Base-by-base conservation (phyloP, 2,329 filamentous ascomycete species). In the Aspergillus carbonarius region DNA sequence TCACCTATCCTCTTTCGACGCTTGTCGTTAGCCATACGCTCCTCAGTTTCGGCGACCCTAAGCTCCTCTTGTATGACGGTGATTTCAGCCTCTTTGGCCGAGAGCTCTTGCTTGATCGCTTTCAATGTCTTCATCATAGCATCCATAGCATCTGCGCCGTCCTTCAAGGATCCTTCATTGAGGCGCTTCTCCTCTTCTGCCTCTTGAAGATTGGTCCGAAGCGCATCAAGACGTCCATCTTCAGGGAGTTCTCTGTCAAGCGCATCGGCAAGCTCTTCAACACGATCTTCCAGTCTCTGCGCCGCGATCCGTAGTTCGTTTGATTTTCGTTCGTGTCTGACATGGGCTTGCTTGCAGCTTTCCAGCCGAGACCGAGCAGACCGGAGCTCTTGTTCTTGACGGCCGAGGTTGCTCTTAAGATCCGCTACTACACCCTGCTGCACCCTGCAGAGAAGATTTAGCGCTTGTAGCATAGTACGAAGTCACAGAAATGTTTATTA, bases 241-340 rank as follows among this genome's bases (percentile, higher is more conserved):
- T 86, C 85, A 3, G 88, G 79, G 52, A 75, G 77, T 57, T 84
- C 81, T 56, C 76, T 78, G 18, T 85, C 83, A 44, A 87, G 77
- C 12, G 83, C 88, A 60, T 90, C 81, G 61, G 91, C 87, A 39
- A 96, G 80, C 46, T 86, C 84, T 55, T 85, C 83, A 32, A 89
- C 80, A 6, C 80, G 78, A 53, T 88, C 86, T 53, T 88, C 83
- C 6, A 87, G 83, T 53, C 78, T 75, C 60, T 91, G 87, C 34
- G 83, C 71, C 2, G 81, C 76, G 39, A 84, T 74, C 59, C 83
- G 82, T 15, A 92, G 73, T n/a, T 78, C 72, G 47, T 75, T 73
- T 34, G 74, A 71, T 23, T 72, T 70, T 40, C 74, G 79, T 37
- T 80, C 78, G 64, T 88, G 83, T 25, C 79, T 77, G 13, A 72